A percentile compares a stretch with the other conserved stretches of the same genome.
Evolutionary conservation across 805 yeast species (phyloP).

Genomic region (Tetrapisispora phaffii): DNA sequence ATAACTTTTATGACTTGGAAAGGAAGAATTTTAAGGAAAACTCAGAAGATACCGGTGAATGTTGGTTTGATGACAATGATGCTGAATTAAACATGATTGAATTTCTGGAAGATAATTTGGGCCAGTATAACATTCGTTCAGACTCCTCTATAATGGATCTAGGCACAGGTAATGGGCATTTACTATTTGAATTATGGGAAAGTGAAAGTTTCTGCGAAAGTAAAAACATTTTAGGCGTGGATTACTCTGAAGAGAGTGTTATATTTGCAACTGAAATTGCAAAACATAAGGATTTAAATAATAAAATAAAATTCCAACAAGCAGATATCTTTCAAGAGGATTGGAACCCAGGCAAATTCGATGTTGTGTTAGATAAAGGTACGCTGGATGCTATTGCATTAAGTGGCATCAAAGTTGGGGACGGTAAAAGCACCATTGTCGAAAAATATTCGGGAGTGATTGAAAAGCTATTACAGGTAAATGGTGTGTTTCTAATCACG

Average conservation of each 20-base stretch:
- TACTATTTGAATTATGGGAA: conserved; percentile 57
- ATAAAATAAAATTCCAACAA: conserved; percentile 42
- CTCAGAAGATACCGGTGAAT: conserved; percentile 82
- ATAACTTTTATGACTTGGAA: conserved; percentile 71
- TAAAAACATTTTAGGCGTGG: conserved; percentile 62
- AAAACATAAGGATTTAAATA: conserved; percentile 29
- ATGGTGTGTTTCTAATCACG: conserved; percentile 65
- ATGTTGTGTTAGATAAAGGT: conserved; percentile 84
- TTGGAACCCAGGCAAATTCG: conserved; percentile 42
- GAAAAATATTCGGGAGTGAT: conserved; percentile 58
- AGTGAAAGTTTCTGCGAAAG: conserved; percentile 41
- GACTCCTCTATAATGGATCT: conserved; percentile 53
- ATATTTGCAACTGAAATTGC: conserved; percentile 61
- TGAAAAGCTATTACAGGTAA: conserved; percentile 41
- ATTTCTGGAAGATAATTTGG: conserved; percentile 48
- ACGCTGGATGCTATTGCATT: conserved; percentile 94
- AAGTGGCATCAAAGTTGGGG: conserved; percentile 45
- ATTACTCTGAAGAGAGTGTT: conserved; percentile 76
- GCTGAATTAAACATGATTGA: conserved; percentile 81
- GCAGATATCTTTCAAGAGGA: conserved; percentile 53
- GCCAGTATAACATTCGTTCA: conserved; percentile 23
- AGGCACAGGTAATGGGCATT: conserved; percentile 95
- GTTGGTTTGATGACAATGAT: conserved; percentile 94
- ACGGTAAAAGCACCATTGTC: conserved; percentile 36
- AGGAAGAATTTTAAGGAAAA: conserved; percentile 60